Base-by-base conservation (phyloP, 106 monocot genomes). In the Phalaenopsis equestris region DNA sequence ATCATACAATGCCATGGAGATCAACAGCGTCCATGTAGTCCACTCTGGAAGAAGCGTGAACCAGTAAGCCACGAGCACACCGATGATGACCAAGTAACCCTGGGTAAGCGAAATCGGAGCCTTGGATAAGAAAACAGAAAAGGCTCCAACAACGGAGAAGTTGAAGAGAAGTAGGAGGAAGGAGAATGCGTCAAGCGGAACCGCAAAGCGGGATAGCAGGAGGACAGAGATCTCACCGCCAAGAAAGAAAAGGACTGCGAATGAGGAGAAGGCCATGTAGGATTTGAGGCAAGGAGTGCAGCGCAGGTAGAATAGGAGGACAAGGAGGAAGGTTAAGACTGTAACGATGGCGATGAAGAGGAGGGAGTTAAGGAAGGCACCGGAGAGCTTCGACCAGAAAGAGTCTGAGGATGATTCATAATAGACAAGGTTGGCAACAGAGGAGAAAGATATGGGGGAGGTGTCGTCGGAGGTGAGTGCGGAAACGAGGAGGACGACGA, bases 21-120 rank as follows among this genome's bases (percentile, higher is more conserved):
- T 77, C 55, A 98, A 68, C 68, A 98, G 78, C 19, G 89, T 87
- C 98, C 98, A 98, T 3, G 94, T 89, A 36, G 98, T 98, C 98
- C 98, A 98, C 81, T 94, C 98, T 2, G 98, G 98, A 1, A 98
- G 88, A 38, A 91, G 78, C 43, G 94, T 91, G 82, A 98, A 98
- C 89, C 90, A 92, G 78, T 91, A 98, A 43, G 98, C 98, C 12
- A 91, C 90, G 15, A 98, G 55, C 12, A 92, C 98, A 14, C 87
- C 98, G 46, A 98, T 89, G 38, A 86, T 11, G 15, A 98, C 98
- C 77, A 98, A 67, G 58, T 90, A 92, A 4, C 80, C 86, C 84
- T 98, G 98, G 17, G 84, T 91, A 67, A 94, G 24, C 1, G 79
- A 45, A 41, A 98, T 88, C 30, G 98, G 92, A 48, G 85, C 75